phyloP scores from a whole-genome alignment of 306 rosid genomes.

The Erythrophleum fordii region DNA sequence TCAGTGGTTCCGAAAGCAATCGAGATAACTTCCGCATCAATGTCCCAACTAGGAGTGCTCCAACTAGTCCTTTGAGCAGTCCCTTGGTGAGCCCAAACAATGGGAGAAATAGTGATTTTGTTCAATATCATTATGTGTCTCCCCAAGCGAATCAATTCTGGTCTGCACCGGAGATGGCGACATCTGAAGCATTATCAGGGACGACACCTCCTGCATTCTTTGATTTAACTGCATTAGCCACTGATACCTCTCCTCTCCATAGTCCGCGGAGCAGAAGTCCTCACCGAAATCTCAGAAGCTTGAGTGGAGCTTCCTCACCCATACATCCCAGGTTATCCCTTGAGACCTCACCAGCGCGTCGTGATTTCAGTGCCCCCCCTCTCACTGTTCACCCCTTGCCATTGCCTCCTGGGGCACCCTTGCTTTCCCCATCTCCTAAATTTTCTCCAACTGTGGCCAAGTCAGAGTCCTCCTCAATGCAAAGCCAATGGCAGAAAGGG shows the following conservation, averaged over 20 bases:
- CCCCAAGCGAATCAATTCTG: constrained; percentile 63
- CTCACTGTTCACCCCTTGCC: constrained; percentile 83
- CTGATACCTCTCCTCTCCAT: constrained; percentile 68
- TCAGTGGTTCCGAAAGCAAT: constrained; percentile 23
- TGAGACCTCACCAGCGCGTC: constrained; percentile 48
- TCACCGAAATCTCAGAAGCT: constrained; percentile 50
- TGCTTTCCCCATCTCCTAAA: constrained; percentile 52
- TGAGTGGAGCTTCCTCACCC: constrained; percentile 58
- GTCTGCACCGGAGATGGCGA: constrained; percentile 85
- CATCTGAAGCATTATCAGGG: constrained; percentile 36
- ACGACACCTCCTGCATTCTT: constrained; percentile 55
- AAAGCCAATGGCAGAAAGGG: constrained; percentile 91
- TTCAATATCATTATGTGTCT: constrained; percentile 49
- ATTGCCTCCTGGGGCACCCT: constrained; percentile 78
- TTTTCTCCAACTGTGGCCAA: constrained; percentile 48
- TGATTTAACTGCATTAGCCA: constrained; percentile 50
- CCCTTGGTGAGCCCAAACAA: constrained; percentile 64
- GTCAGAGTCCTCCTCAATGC: constrained; percentile 61
- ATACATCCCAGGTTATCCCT: constrained; percentile 46
- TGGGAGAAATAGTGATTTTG: constrained; percentile 47
- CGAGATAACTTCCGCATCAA: constrained; percentile 44
- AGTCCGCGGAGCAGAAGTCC: constrained; percentile 62
- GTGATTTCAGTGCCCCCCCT: constrained; percentile 55
- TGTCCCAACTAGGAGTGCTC: constrained; percentile 66
- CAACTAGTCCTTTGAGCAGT: constrained; percentile 68